Base-by-base conservation (phyloP, 495 filamentous ascomycete genomes). In the Umbilicaria muhlenbergii region DNA sequence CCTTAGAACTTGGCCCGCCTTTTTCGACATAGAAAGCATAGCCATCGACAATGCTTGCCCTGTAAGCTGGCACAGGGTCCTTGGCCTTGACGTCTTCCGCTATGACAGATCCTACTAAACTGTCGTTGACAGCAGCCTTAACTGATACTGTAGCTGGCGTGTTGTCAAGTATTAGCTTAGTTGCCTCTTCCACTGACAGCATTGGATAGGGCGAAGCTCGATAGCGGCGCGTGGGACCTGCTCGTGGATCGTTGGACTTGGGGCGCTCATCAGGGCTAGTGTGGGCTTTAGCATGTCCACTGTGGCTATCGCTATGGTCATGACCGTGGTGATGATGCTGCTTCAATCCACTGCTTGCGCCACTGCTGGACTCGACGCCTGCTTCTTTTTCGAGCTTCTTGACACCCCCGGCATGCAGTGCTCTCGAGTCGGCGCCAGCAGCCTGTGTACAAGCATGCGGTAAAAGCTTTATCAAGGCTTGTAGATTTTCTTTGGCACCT, bases 11-110 rank as follows among this genome's bases (percentile, higher is more conserved):
- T 3, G 61, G 57, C 0, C 70, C 74, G 33, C 74, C 65, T 7
- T 68, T 53, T 10, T 73, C 61, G n/a, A 75, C 77, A 32, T 77
- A 64, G 14, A 95, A 71, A 3, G 92, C 92, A 55, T 99, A 99
- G 11, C 91, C 91, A 56, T 99, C 91, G 3, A 99, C 92, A 45
- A 94, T 99, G 54, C 87, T 94, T 34, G 91, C 91, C 41, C 83
- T 73, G 62, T 85, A 99, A 5, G 92, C 91, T 4, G 91, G 91
- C 0, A 96, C 92, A 12, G 78, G 67, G 54, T 94, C 88, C 17
- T 64, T 56, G 3, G 91, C 84, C 37, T 67, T 73, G 33, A 96
- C 78, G 54, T 93, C 83, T 56, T 83, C 74, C 5, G 88, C 91
- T 10, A 96, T 65, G 4, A 95, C 76, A 38, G 72, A 69, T 10